These are phyloP conservation scores for thale cress (Arabidopsis thaliana) DNA, from an alignment of 345 rosid genomes.

Conservation along the genomic window DNA sequence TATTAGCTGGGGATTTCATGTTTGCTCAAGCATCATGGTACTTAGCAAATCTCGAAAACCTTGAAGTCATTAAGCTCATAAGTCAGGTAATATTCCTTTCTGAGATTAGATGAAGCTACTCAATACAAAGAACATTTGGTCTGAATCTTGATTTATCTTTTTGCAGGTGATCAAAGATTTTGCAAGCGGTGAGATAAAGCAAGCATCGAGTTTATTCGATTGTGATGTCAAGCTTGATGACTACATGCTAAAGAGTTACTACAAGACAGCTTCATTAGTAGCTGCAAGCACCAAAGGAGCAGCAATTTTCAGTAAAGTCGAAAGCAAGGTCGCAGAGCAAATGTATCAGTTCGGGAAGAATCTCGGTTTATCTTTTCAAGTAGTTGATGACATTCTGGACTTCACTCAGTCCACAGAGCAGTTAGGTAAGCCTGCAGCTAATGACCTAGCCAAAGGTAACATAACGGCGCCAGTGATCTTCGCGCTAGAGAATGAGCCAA, in stretches of 20 bases:
- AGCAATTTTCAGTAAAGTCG: constrained; percentile 81
- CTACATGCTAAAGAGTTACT: constrained; percentile 88
- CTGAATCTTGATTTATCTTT: constrained; percentile 26
- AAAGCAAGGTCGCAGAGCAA: constrained; percentile 51
- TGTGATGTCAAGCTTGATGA: constrained; percentile 79
- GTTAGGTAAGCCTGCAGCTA: constrained; percentile 91
- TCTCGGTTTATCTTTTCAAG: constrained; percentile 93
- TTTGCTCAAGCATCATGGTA: constrained; percentile 99
- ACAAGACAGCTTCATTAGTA: constrained; percentile 90
- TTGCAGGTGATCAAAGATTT: constrained; percentile 93
- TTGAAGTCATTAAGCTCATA: constrained; percentile 93
- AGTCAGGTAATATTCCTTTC: constrained; percentile 66
- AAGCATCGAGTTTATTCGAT: constrained; percentile 92
- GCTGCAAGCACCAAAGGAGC: constrained; percentile 97
- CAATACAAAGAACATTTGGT: background rate
- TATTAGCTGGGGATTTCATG: constrained; percentile 95
- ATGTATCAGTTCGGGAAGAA: constrained; percentile 89
- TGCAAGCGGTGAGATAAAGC: constrained; percentile 98
- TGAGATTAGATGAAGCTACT: constrained; percentile 1
- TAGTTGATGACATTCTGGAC: constrained; percentile 91
- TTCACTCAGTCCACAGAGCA: constrained; percentile 93
- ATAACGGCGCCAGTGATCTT: constrained; percentile 92
- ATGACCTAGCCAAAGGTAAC: constrained; percentile 85
- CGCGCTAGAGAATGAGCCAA: constrained; percentile 76
- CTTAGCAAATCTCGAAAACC: constrained; percentile 92